These are phyloP conservation scores for Pythium insidiosum DNA, from an alignment of 352 stramenopile genomes.

Conservation along the genomic window DNA sequence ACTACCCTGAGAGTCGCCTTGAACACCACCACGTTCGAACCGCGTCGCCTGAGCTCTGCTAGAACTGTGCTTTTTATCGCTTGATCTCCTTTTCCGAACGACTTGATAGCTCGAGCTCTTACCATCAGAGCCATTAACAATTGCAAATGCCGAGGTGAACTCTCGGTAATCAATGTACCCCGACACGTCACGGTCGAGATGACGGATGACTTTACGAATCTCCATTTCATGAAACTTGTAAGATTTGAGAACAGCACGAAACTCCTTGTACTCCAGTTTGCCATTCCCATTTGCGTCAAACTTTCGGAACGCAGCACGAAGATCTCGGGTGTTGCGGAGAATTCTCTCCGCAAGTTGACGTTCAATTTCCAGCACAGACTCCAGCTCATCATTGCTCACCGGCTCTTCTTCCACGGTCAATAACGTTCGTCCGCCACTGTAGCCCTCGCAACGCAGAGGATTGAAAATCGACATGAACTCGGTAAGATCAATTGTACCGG, in stretches of 20 bases:
- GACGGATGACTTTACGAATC: conserved; percentile 66
- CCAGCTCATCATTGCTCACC: conserved; percentile 43
- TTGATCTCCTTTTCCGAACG: no score
- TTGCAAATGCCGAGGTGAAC: no score
- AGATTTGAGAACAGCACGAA: conserved; percentile 46
- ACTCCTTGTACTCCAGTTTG: conserved; percentile 60
- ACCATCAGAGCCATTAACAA: no score
- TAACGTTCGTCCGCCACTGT: no score
- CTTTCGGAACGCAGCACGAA: conserved; percentile 50
- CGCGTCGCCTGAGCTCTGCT: no score
- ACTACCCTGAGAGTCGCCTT: no score
- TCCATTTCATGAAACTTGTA: conserved; percentile 55
- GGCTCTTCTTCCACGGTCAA: no score
- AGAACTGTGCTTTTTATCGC: no score
- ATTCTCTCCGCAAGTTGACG: conserved; percentile 48
- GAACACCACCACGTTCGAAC: no score
- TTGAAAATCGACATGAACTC: conserved; percentile 59
- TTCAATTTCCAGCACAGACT: conserved; percentile 58
- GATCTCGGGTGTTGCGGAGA: conserved; percentile 38
- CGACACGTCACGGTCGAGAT: conserved; percentile 52
- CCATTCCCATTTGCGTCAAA: conserved; percentile 67
- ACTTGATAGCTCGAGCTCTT: no score
- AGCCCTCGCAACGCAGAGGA: no score
- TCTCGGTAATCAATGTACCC: conserved; percentile 71
- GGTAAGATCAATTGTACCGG: conserved; percentile 40